These are phyloP conservation scores for Dactylellina sp. DNA, from an alignment of 2,329 filamentous ascomycete species.

Conservation along the genomic window DNA sequence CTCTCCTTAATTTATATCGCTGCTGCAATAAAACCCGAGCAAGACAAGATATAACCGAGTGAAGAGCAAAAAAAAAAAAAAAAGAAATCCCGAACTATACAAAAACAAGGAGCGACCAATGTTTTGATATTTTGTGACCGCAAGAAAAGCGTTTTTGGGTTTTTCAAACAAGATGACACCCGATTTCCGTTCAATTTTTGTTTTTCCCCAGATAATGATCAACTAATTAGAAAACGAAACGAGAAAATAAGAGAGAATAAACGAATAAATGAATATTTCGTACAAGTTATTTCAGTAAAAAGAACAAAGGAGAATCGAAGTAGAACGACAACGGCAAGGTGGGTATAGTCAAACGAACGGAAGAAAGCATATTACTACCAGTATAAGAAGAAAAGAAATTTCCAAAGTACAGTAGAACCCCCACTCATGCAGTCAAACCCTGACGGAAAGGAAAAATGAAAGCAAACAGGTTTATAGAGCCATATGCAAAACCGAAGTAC, in stretches of 20 bases:
- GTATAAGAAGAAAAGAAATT: conserved; percentile 36
- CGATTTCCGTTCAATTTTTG: conserved; percentile 41
- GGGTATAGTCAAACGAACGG: conserved; percentile 61
- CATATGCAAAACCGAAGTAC: conserved; percentile 38
- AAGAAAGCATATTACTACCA: conserved; percentile 60
- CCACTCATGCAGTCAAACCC: conserved; percentile 35
- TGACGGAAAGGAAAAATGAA: conserved; percentile 1
- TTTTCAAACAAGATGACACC: conserved; percentile 2
- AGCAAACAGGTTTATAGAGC: conserved; percentile 33
- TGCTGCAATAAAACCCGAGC: conserved; percentile 12
- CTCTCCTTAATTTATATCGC: conserved; percentile 4
- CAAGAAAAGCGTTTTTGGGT: background rate
- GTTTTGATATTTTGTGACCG: conserved; percentile 7
- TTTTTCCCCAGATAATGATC: conserved; percentile 36
- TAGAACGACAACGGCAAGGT: conserved; percentile 57
- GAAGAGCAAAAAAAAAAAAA: conserved; percentile 9
- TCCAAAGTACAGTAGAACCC: conserved; percentile 1
- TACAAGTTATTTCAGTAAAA: conserved; percentile 31
- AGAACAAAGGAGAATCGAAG: conserved; percentile 59
- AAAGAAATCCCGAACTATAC: conserved; percentile 3
- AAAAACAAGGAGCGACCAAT: conserved; percentile 28
- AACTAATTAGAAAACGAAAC: conserved; percentile 48
- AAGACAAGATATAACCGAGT: conserved; percentile 15
- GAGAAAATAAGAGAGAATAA: conserved; percentile 14
- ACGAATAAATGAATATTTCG: conserved; percentile 41